Evolutionary conservation across 2,329 filamentous ascomycete species (phyloP), one percentile per base, ranked within the genome.

Genomic region (Phialocephala sp.): DNA sequence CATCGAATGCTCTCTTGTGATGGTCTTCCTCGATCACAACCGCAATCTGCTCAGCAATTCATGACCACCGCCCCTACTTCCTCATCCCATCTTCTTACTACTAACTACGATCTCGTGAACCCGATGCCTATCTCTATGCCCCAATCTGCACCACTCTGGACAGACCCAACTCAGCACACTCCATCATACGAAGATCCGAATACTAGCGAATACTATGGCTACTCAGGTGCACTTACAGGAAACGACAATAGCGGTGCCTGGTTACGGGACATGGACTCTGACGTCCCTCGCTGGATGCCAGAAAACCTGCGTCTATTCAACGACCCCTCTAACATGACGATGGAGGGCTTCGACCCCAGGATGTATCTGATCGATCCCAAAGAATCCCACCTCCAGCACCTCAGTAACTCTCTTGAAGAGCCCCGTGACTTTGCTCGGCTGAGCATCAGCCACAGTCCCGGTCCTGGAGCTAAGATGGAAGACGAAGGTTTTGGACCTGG

Each of bases 1-100:
- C 60, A 65, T 65, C 65, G 56, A 20, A 70, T 71, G 39, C 58
- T 63, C 60, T 68, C 72, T 66, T 73, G 70, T 71, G 71, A 75
- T 60, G 69, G 69, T 58, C 69, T 72, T 61, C 69, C 73, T 64
- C 71, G 64, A 66, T 36, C 57, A 22, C 65, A 68, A 52, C 47
- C 24, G 32, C 22, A 32, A 32, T 32, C 50, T 14, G 54, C 68
- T 57, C 71, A 74, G 59, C 65, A 68, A 32, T 70, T 72, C 62
- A 67, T 75, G 68, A 68, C 62, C 20, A 32, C 8, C 18, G 4
- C 60, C 59, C 43, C 67, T 18, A 60, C 67, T 43, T 27, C 68
- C n/a, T 22, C 68, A 57, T 32, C 65, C 39, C 62, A 65, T 24
- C 58, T 68, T n/a, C 62, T 67, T n/a, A 35, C 64, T 20, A 62